A percentile compares a stretch with the other conserved stretches of the same genome.
Conservation (phyloP, 129 eudicot species). For the Tagetes patula region DNA sequence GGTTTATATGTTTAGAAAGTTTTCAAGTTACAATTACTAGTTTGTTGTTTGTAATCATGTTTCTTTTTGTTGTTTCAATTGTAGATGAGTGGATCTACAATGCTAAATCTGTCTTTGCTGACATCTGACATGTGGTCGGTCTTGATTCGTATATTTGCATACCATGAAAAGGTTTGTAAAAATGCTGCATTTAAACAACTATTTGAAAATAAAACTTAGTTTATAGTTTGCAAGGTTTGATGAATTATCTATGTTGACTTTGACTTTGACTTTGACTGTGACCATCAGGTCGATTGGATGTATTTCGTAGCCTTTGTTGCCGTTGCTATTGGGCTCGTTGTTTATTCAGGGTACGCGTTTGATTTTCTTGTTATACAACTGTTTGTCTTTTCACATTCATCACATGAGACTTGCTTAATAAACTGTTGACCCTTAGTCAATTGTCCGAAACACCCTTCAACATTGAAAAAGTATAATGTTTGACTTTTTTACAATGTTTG, state of each 20-base stretch:
- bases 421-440: constrained; percentile 3
- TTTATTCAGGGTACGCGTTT: constrained; percentile 68
- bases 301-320: constrained; percentile 84
- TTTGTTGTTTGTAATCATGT: constrained; percentile 17
- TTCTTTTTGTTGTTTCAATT: constrained; percentile 13
- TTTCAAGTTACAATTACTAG: constrained; percentile 6
- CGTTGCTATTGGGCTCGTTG: constrained; percentile 72
- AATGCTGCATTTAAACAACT: background rate
- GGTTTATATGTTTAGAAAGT: background rate
- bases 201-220: background rate
- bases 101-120: constrained; percentile 83
- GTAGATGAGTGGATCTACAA: constrained; percentile 89
- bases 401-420: background rate
- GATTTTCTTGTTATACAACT: background rate
- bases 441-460: constrained; percentile 1
- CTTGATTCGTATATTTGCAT: constrained; percentile 83
- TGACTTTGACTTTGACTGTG: constrained; percentile 12
- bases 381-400: background rate
- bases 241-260: constrained; percentile 16
- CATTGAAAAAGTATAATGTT: background rate
- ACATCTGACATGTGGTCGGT: constrained; percentile 99
- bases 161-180: constrained; percentile 72
- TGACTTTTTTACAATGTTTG: background rate
- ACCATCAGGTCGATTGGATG: constrained; percentile 89
- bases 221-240: background rate